Evolutionary conservation across 139 green algal species (phyloP).

Genomic region (Coelastrella sp.): DNA sequence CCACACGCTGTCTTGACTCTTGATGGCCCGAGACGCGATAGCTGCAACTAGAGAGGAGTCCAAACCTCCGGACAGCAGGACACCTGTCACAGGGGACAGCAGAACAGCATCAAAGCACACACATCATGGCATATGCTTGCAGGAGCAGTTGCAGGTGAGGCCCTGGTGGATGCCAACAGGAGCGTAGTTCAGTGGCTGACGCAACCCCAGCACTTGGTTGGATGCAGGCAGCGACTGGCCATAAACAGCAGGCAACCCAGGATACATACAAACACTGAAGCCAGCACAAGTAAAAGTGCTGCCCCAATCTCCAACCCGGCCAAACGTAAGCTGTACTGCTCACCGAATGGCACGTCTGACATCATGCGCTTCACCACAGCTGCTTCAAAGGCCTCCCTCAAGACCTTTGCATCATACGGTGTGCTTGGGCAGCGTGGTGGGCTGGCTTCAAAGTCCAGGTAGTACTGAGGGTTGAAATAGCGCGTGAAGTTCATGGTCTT

Average conservation of each 20-base stretch:
- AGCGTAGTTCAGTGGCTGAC: no score
- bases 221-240: no score
- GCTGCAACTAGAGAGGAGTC: slow-evolving; percentile 94
- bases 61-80: slow-evolving; percentile 96
- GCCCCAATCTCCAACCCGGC: no score
- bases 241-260: no score
- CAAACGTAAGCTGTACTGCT: no score
- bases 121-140: no score
- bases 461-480: slow-evolving; percentile 87
- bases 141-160: no score
- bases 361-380: slow-evolving; percentile 96
- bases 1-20: slow-evolving; percentile 54
- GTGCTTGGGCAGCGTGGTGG: slow-evolving; percentile 32
- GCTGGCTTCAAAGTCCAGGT: slow-evolving; percentile 70
- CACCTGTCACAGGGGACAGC: slow-evolving; percentile 70
- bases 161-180: no score
- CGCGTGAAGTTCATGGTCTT: slow-evolving; percentile 81
- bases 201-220: no score
- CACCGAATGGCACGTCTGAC: slow-evolving; percentile 93
- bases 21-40: slow-evolving; percentile 74
- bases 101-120: not conserved
- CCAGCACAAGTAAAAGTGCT: no score
- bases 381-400: slow-evolving; percentile 81
- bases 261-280: no score
- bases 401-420: slow-evolving; percentile 39